Conservation (phyloP, 2,329 filamentous ascomycete genomes). For the Sarocladium strictum region DNA sequence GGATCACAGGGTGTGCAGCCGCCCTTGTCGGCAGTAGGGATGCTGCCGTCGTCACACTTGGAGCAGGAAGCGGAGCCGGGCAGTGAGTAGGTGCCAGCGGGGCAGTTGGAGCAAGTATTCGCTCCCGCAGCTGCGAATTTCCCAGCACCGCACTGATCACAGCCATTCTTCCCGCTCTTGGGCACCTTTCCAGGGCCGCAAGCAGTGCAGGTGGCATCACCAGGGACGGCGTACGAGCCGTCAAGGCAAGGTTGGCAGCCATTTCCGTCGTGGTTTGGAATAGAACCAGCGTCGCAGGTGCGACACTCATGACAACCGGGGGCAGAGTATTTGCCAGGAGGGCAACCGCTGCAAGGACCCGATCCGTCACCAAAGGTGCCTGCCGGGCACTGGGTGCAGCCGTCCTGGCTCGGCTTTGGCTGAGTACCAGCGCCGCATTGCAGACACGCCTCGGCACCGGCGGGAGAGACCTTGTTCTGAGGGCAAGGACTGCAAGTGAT, state of each 20-base stretch:
- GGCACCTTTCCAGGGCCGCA: neutral
- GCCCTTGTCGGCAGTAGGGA: neutral
- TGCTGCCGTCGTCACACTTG: neutral
- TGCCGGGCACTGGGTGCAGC: neutral
- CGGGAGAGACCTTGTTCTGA: neutral
- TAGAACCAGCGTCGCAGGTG: neutral
- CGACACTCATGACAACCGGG: neutral
- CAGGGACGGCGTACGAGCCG: neutral
- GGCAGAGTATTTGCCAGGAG: neutral
- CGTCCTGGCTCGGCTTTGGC: neutral
- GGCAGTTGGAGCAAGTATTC: neutral
- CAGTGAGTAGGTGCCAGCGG: neutral
- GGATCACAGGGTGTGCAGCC: neutral
- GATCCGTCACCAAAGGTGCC: neutral
- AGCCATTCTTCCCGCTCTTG: neutral
- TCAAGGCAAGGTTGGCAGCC: neutral
- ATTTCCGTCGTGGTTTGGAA: neutral
- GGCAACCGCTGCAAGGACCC: neutral
- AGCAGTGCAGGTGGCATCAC: neutral
- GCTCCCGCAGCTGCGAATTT: neutral
- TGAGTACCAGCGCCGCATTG: neutral
- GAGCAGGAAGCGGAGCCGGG: neutral
- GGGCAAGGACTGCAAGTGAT: neutral
- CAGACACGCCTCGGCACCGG: neutral
- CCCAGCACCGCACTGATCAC: neutral